Evolutionary conservation across 2,329 filamentous ascomycete genomes (phyloP), one percentile per base, ranked within the genome.

Genomic region (Monosporascus ibericus): DNA sequence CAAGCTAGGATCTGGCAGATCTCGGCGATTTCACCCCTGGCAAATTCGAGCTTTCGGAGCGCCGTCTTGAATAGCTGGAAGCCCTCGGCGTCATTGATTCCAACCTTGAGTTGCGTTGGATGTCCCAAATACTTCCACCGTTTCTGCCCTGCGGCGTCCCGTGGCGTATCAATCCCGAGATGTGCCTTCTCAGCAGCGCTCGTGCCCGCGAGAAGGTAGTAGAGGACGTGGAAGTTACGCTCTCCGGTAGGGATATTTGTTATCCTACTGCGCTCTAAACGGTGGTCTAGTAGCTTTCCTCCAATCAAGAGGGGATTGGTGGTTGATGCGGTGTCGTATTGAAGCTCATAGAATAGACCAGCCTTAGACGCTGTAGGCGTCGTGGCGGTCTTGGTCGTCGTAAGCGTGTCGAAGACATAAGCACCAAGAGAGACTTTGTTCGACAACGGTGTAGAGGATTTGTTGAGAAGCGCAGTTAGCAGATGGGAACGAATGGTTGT

Each of bases 41-140:
- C 88, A 58, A 99, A 97, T 70, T 97, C 94, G 15, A 99, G 80
- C 70, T 95, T 96, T 58, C 92, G 83, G 48, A 99, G 75, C 1
- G 94, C 94, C 1, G 90, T 96, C 76, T 97, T 97, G 79, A 99
- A 97, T 50, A 97, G 86, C 66, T 95, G 90, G 70, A 99, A 99
- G 5, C 92, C 94, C 65, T 96, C 92, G 2, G 87, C 80, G 65
- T 99, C 94, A 64, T 99, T 96, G 68, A 99, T 92, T 53, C 94
- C 94, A 27, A 97, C 90, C 70, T 96, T 97, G 58, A 99, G 80
- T 71, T 99, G 94, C 0, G 92, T 96, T 1, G 92, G 94, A 63
- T 99, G 94, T 3, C 94, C 94, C 3, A 99, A 81, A 66, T 95
- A 99, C 67, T 91, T 88, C 94, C 94, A 99, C 71, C 94, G 80